phyloP scores from a whole-genome alignment of 306 rosid genomes.

The Ceratonia siliqua region DNA sequence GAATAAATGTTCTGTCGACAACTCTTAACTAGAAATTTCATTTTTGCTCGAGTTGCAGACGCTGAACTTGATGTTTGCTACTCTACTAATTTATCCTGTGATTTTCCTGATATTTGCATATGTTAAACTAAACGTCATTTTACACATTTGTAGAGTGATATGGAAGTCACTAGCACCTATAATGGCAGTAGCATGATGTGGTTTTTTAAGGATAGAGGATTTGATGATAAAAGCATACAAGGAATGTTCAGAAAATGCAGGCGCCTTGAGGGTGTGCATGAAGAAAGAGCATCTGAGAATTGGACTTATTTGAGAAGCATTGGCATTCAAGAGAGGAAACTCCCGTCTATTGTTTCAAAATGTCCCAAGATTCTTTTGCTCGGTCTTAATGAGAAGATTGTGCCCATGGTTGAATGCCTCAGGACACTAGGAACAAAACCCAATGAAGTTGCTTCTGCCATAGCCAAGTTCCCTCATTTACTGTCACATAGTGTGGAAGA shows the following conservation, averaged over 20 bases:
- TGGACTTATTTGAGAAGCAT: constrained; percentile 75
- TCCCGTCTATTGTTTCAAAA: constrained; percentile 78
- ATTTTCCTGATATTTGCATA: constrained; percentile 5
- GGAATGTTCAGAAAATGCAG: constrained; percentile 71
- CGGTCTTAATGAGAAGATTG: constrained; percentile 78
- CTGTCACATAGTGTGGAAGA: constrained; percentile 82
- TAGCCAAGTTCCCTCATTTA: constrained; percentile 78
- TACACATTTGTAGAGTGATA: constrained; percentile 17
- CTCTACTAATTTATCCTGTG: background rate
- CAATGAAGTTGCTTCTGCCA: constrained; percentile 70
- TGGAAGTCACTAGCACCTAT: constrained; percentile 53
- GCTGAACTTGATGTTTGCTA: background rate
- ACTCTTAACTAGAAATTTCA: background rate
- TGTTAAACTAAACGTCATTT: constrained; percentile 20
- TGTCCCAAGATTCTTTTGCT: constrained; percentile 83
- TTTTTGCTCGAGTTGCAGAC: background rate
- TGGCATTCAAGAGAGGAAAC: constrained; percentile 84
- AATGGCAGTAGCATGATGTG: constrained; percentile 69
- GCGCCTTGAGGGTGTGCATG: constrained; percentile 63
- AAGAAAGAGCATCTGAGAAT: constrained; percentile 73
- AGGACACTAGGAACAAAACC: constrained; percentile 71
- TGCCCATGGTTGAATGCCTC: constrained; percentile 85
- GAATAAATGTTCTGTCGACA: background rate
- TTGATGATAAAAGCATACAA: constrained; percentile 73
- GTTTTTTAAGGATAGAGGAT: constrained; percentile 91